Evolutionary conservation across 1,284 basidiomycete species (phyloP).

Genomic region (Prillingera fragicola): DNA sequence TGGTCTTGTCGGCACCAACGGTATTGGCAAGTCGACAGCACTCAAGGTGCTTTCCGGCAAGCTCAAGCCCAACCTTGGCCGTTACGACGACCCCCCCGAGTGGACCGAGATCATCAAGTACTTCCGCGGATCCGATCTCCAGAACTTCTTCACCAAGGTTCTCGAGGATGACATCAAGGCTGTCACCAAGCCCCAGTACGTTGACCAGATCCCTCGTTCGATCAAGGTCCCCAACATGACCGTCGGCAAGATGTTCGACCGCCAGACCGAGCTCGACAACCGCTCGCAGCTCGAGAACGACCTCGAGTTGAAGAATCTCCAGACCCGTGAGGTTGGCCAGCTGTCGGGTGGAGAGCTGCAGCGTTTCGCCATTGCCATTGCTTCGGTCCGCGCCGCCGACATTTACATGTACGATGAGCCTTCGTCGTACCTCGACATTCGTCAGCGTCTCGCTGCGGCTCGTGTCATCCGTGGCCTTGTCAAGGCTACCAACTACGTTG

Average conservation of each 20-base stretch:
- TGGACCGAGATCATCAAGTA: conserved; percentile 97
- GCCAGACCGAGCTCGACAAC: conserved; percentile 57
- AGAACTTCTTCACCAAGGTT: conserved; percentile 99
- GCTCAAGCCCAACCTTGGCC: conserved; percentile 64
- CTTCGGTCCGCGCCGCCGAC: conserved; percentile 73
- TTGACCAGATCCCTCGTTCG: conserved; percentile 92
- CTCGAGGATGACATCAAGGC: conserved; percentile 96
- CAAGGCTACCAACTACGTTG: conserved; percentile 75
- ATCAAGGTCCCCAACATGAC: conserved; percentile 79
- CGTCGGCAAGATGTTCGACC: conserved; percentile 80
- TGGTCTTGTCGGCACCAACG: conserved; percentile 92
- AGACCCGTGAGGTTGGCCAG: conserved; percentile 74
- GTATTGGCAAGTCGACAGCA: conserved; percentile 96
- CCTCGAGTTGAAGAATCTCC: conserved; percentile 76
- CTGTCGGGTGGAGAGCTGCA: conserved; percentile 94
- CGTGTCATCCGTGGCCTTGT: conserved; percentile 85
- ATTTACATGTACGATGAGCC: conserved; percentile 73
- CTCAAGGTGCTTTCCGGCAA: conserved; percentile 93
- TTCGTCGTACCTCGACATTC: conserved; percentile 92
- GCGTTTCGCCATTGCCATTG: conserved; percentile 65
- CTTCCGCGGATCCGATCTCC: conserved; percentile 92
- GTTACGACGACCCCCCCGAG: conserved; percentile 72
- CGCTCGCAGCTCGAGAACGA: conserved; percentile 69
- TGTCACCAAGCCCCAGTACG: conserved; percentile 97
- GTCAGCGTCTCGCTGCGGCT: conserved; percentile 91